These are phyloP conservation scores for Pseudocercospora cruenta DNA, from an alignment of 2,329 filamentous ascomycete genomes.

Conservation along the genomic window DNA sequence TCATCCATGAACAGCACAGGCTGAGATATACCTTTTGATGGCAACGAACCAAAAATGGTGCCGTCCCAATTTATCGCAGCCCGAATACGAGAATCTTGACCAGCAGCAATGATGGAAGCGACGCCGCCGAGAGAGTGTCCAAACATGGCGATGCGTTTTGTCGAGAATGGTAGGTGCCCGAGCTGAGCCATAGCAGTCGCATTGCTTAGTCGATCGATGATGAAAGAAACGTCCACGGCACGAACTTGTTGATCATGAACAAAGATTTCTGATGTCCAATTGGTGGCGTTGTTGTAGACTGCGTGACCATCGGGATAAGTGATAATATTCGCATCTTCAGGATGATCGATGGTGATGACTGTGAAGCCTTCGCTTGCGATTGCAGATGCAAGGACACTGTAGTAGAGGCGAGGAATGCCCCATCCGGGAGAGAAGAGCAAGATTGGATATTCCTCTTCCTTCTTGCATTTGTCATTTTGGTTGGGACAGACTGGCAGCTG, in stretches of 20 bases:
- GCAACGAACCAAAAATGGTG: slow-evolving; percentile 22
- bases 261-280: slow-evolving; percentile 12
- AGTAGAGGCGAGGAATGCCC: slow-evolving; percentile 48
- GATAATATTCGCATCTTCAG: slow-evolving; percentile 51
- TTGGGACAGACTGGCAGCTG: slow-evolving; percentile 5
- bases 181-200: slow-evolving; percentile 12
- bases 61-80: slow-evolving; percentile 32
- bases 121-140: slow-evolving; percentile 34
- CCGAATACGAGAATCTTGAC: slow-evolving; percentile 30
- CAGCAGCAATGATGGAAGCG: slow-evolving; percentile 23
- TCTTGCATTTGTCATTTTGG: background rate
- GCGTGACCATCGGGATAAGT: slow-evolving; percentile 52
- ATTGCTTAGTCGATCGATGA: slow-evolving; percentile 41
- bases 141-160: slow-evolving; percentile 19
- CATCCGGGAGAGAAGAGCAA: slow-evolving; percentile 52
- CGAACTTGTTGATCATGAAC: slow-evolving; percentile 2
- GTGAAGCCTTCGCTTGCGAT: slow-evolving; percentile 53
- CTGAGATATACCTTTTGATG: slow-evolving; percentile 24
- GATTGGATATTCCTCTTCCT: slow-evolving; percentile 28
- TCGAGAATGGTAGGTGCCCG: background rate
- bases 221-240: slow-evolving; percentile 43
- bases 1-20: slow-evolving; percentile 31
- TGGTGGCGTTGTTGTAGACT: slow-evolving; percentile 29
- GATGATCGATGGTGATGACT: slow-evolving; percentile 56
- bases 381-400: slow-evolving; percentile 50